These are phyloP conservation scores for Cladosporium sp. DNA, from an alignment of 2,329 filamentous ascomycete genomes.

Conservation along the genomic window DNA sequence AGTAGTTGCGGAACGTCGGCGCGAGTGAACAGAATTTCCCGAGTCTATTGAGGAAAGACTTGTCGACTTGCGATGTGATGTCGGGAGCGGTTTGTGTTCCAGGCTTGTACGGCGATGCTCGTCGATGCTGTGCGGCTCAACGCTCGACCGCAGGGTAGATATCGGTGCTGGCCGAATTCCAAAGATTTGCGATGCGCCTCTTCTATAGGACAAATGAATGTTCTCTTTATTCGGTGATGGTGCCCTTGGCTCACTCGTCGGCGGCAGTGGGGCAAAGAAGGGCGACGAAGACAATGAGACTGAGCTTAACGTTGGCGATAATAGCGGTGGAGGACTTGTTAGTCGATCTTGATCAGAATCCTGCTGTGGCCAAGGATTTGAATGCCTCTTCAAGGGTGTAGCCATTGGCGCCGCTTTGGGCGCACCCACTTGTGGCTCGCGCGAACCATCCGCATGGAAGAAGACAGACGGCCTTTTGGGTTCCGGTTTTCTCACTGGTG, in stretches of 20 bases:
- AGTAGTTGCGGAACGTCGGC: constrained; percentile 28
- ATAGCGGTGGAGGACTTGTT: constrained; percentile 25
- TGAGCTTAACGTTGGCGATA: constrained; percentile 30
- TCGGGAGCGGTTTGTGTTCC: constrained; percentile 13
- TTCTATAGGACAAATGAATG: constrained; percentile 47
- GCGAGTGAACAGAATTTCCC: constrained; percentile 28
- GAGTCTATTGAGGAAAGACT: constrained; percentile 47
- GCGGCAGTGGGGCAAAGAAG: constrained; percentile 27
- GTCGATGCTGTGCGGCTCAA: neutral
- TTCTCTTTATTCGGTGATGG: constrained; percentile 45
- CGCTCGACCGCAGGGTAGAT: neutral
- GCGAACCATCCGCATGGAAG: constrained; percentile 50
- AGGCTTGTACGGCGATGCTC: constrained; percentile 2
- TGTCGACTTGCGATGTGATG: constrained; percentile 29
- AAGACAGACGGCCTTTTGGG: constrained; percentile 46
- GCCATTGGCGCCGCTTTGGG: constrained; percentile 2
- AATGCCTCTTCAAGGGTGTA: constrained; percentile 22
- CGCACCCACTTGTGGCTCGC: constrained; percentile 26
- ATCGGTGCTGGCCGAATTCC: constrained; percentile 27
- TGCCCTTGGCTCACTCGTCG: constrained; percentile 26
- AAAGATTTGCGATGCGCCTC: constrained; percentile 47
- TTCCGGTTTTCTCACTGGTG: constrained; percentile 31
- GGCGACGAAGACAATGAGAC: constrained; percentile 28
- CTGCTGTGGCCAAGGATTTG: constrained; percentile 19
- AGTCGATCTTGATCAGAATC: constrained; percentile 15